Evolutionary conservation across 768 basidiomycete species (phyloP).

Genomic region (Gloeopeniophorella convolvens): DNA sequence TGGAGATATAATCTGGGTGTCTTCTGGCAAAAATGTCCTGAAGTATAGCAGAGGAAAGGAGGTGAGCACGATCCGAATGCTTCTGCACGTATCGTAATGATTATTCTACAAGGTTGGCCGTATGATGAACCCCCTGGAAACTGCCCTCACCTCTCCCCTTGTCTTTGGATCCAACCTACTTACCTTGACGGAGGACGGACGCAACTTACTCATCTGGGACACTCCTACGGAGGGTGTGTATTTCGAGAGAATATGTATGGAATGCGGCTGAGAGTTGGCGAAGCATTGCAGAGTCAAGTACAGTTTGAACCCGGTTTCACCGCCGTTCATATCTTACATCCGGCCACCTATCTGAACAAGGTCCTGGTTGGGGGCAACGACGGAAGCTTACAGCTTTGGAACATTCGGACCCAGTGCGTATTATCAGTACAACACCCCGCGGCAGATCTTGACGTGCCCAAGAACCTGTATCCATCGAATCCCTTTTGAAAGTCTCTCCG

Average conservation of each 20-base stretch:
- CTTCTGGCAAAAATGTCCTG: constrained; percentile 59
- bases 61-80: constrained; percentile 33
- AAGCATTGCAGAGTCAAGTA: constrained; percentile 46
- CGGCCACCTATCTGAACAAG: constrained; percentile 96
- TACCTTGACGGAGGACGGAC: constrained; percentile 72
- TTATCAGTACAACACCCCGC: too few relatives aligned
- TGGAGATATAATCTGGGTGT: constrained; percentile 79
- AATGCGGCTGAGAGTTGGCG: background rate
- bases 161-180: constrained; percentile 81
- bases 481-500: constrained; percentile 45
- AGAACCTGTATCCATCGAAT: constrained; percentile 86
- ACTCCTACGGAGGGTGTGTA: constrained; percentile 49
- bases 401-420: constrained; percentile 72
- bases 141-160: constrained; percentile 53
- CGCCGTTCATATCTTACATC: constrained; percentile 83
- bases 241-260: background rate
- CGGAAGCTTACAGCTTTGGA: constrained; percentile 90
- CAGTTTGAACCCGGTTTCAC: constrained; percentile 80
- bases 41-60: constrained; percentile 89
- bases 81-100: constrained; percentile 7
- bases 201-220: constrained; percentile 74
- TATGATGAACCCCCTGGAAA: constrained; percentile 58
- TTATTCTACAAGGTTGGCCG: constrained; percentile 42
- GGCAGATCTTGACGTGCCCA: too few relatives aligned
- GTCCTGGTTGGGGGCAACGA: constrained; percentile 76